These are phyloP conservation scores for Penicillium sclerotiorum DNA, from an alignment of 2,329 filamentous ascomycete species.

Conservation along the genomic window DNA sequence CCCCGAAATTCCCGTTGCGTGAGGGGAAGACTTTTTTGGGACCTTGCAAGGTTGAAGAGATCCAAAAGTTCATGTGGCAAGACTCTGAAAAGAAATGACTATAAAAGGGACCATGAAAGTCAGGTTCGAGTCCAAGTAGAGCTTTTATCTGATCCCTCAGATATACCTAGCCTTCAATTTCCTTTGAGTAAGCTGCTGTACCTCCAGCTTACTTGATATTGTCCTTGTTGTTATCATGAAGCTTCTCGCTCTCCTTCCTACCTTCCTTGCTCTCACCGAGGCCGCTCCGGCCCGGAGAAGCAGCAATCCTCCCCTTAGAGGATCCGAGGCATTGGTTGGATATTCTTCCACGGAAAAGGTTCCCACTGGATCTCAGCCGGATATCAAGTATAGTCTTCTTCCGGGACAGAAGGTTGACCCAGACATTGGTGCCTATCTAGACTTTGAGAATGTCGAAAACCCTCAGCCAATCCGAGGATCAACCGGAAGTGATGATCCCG, in stretches of 20 bases:
- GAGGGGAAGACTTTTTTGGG: not conserved
- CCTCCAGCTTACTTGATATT: too few relatives aligned
- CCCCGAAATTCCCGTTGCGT: not conserved
- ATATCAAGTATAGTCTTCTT: constrained; percentile 47
- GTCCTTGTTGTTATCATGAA: too few relatives aligned
- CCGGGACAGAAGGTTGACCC: constrained; percentile 55
- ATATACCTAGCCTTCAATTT: not conserved
- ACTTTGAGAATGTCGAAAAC: constrained; percentile 55
- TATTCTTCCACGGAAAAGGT: constrained; percentile 43
- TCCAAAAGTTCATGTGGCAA: not conserved
- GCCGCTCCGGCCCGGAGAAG: constrained; percentile 23
- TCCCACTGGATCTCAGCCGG: constrained; percentile 39
- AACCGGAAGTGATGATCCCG: constrained; percentile 55
- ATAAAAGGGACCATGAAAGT: not conserved
- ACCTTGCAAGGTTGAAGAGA: not conserved
- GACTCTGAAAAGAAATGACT: not conserved
- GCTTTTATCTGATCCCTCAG: too few relatives aligned
- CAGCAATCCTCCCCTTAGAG: constrained; percentile 32
- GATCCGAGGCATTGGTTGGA: constrained; percentile 37
- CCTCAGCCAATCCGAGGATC: constrained; percentile 61
- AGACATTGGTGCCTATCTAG: constrained; percentile 55
- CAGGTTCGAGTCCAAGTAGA: not conserved
- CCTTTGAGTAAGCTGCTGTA: constrained; percentile 19
- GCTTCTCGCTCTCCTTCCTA: constrained; percentile 3
- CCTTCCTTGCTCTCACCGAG: constrained; percentile 21